Base-by-base conservation (phyloP, 2,329 filamentous ascomycete species). In the Cadophora sp. region DNA sequence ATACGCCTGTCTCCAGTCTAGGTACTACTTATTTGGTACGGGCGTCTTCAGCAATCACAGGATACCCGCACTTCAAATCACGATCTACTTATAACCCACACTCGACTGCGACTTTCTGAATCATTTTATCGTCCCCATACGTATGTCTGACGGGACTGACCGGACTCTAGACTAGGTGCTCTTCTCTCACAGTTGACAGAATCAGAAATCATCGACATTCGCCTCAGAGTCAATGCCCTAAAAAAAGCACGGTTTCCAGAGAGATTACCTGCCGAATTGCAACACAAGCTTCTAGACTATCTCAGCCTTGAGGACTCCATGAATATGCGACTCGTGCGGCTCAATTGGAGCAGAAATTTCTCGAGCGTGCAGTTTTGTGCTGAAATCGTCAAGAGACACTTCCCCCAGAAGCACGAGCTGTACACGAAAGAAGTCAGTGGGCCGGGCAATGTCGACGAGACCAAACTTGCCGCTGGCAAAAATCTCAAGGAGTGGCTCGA, bases 291-390 rank as follows among this genome's bases (percentile, higher is more conserved):
- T 14, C 48, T 68, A 9, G 37, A 65, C 6, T 43, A 73, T 61
- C 67, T 77, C 27, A 66, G 72, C 24, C 69, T 75, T 7, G 72
- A 74, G 27, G 75, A 76, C 55, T 31, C 73, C 8, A 40, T 74
- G 48, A 61, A 34, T n/a, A 59, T 72, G n/a, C 69, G 70, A 24
- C 59, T 56, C n/a, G 74, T 77, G 26, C 74, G 67, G 37, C 68
- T 31, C 7, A 24, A 24, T 34, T 77, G 76, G 76, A 68, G 69
- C n/a, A 48, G 26, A 16, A 68, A 46, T 16, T 75, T 76, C 50
- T 68, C 68, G 3, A 68, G 65, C 29, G 60, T 58, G 11, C 66
- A 73, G 0, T 46, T 74, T 34, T 74, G 64, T 37, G n/a, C 62
- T 4, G 59, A 56, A 8, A 51, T 74, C 8, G 65, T 74, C 6